Base-by-base conservation (phyloP, 2,329 filamentous ascomycete genomes). In the Penicillium sp. region DNA sequence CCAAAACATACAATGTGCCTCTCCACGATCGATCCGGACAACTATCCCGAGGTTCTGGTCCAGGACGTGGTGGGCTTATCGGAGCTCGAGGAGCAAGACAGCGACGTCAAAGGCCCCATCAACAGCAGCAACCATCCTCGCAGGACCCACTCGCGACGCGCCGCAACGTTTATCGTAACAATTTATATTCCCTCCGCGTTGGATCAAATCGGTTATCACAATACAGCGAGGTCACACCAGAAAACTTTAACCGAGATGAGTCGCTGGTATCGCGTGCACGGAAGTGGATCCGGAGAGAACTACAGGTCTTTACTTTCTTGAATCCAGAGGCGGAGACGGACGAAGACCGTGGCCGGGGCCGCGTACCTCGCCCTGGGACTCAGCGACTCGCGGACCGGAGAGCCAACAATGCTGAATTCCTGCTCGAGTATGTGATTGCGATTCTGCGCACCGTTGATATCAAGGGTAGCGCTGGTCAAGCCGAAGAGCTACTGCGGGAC, bases 371-470 rank as follows among this genome's bases (percentile, higher is more conserved):
- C 33, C 56, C 71, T 7, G 71, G 72, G 1, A 62, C 60, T 11
- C 69, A 70, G 51, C 63, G 72, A 49, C 62, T 75, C 29, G 67
- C 69, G 54, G 71, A 69, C 47, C 76, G 82, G 35, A 75, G 84
- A 40, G 82, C 82, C 5, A 87, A 84, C 61, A 93, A 92, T 66
- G 84, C 88, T 7, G 92, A 96, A 67, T 96, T 92, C 59, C 73
- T 97, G 11, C 81, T 97, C 9, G 90, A 95, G 67, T 96, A 95
- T 70, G 85, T 96, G 51, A 75, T 97, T 40, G 88, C 89, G 9
- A 89, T 97, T 22, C 75, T 97, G 55, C 92, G 90, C 70, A 90
- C 86, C 0, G 85, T 94, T 15, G 91, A 96, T 67, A 81, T 92
- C 4, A 91, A 91, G 73, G 89, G 85, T 4, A 90, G 88, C 58